Conservation (phyloP, 805 yeast species). For the Zygosaccharomyces bisporus region DNA sequence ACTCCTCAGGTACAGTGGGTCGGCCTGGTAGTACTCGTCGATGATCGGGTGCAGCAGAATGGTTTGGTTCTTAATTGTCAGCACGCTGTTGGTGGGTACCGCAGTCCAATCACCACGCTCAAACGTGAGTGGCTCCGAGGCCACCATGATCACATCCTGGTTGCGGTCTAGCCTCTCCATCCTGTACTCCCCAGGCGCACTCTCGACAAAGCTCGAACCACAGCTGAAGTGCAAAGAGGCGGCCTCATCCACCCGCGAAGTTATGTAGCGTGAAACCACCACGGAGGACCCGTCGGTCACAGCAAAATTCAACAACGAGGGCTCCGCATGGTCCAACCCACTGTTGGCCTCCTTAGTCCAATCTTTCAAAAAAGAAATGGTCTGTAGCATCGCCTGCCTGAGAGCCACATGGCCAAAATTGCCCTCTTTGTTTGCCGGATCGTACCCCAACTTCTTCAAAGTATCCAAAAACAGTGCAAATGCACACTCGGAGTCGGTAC, state of each 20-base stretch:
- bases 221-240: constrained; percentile 93
- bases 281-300: constrained; percentile 89
- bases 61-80: constrained; percentile 80
- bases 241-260: constrained; percentile 89
- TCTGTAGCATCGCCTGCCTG: constrained; percentile 63
- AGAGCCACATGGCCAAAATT: constrained; percentile 53
- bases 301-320: constrained; percentile 87
- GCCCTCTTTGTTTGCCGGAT: constrained; percentile 50
- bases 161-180: constrained; percentile 93
- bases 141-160: constrained; percentile 93
- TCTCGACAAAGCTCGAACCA: constrained; percentile 87
- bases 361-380: constrained; percentile 68
- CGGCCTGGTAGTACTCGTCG: constrained; percentile 81
- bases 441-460: constrained; percentile 67
- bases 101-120: constrained; percentile 98
- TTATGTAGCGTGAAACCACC: constrained; percentile 82
- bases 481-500: constrained; percentile 94
- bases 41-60: constrained; percentile 85
- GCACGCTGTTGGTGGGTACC: constrained; percentile 85
- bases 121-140: constrained; percentile 94
- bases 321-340: constrained; percentile 48
- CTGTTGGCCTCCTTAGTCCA: constrained; percentile 68
- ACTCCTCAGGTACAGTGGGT: constrained; percentile 64
- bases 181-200: constrained; percentile 84
- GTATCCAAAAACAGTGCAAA: constrained; percentile 85